Percentiles rank a stretch among this genome's conserved stretches.
phyloP scores from a whole-genome alignment of 805 yeast species.

The Kodamaea restingae region DNA sequence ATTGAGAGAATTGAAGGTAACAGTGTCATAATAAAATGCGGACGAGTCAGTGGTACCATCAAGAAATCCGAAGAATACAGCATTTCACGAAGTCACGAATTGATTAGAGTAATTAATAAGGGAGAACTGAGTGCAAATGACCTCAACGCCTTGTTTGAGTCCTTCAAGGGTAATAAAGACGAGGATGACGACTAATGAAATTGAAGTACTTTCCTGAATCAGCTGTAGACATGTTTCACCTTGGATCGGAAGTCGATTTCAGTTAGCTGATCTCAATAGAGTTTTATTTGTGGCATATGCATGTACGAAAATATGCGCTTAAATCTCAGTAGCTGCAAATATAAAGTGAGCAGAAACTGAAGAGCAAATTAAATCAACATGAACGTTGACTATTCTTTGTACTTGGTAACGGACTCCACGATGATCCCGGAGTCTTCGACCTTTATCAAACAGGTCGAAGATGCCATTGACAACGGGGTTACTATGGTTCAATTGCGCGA shows the following conservation, averaged over 20 bases:
- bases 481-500: constrained; percentile 84
- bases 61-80: constrained; percentile 75
- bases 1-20: constrained; percentile 48
- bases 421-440: constrained; percentile 56
- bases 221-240: no score
- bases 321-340: background rate
- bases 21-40: constrained; percentile 53
- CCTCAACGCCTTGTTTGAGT: constrained; percentile 7
- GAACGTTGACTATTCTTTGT: constrained; percentile 54
- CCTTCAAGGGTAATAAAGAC: constrained; percentile 6
- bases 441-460: constrained; percentile 58
- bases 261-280: no score
- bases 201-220: background rate
- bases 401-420: constrained; percentile 76
- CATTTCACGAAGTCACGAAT: constrained; percentile 42
- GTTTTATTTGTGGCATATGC: no score
- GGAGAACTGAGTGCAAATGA: constrained; percentile 8
- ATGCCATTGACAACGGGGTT: constrained; percentile 66
- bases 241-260: no score
- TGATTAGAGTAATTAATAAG: constrained; percentile 23
- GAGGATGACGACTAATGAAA: constrained; percentile 5
- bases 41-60: constrained; percentile 82
- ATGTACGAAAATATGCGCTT: background rate
- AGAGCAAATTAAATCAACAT: constrained; percentile 1
- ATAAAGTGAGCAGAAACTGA: background rate